Evolutionary conservation across 2,329 filamentous ascomycete species (phyloP).

Genomic region (Aspergillus persii): DNA sequence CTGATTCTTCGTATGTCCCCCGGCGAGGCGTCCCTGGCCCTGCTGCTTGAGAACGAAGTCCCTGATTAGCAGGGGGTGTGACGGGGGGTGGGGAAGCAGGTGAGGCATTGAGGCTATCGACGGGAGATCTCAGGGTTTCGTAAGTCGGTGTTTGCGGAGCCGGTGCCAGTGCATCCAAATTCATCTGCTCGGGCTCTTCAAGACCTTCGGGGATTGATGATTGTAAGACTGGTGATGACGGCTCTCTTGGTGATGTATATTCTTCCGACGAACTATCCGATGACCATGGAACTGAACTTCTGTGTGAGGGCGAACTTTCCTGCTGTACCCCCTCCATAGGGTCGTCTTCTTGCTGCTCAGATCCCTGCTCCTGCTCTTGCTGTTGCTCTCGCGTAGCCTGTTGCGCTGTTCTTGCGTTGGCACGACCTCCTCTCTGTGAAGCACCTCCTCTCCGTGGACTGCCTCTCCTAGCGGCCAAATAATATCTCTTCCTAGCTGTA

Average conservation of each 20-base stretch:
- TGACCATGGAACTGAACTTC: not conserved
- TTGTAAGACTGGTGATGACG: not conserved
- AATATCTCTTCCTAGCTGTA: not conserved
- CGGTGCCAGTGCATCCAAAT: not conserved
- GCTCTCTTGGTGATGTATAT: not conserved
- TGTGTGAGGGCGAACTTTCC: not conserved
- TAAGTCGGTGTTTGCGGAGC: not conserved
- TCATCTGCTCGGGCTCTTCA: not conserved
- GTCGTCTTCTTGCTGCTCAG: not conserved
- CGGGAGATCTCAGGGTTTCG: not conserved
- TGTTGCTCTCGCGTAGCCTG: not conserved
- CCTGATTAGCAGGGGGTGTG: too few species aligned
- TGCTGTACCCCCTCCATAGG: not conserved
- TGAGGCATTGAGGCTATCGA: not conserved
- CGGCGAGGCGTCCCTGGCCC: not conserved
- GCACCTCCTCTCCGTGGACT: not conserved
- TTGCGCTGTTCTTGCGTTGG: not conserved
- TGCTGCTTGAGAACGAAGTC: not conserved
- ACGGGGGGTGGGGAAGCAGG: too few species aligned
- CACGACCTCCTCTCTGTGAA: not conserved
- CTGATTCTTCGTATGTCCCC: not conserved
- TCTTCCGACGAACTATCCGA: not conserved
- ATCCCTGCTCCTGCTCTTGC: not conserved
- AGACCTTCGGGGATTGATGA: not conserved
- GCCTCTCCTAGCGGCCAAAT: not conserved